Evolutionary conservation across 2,329 filamentous ascomycete genomes (phyloP).

Genomic region (Coniochaeta prunicola): DNA sequence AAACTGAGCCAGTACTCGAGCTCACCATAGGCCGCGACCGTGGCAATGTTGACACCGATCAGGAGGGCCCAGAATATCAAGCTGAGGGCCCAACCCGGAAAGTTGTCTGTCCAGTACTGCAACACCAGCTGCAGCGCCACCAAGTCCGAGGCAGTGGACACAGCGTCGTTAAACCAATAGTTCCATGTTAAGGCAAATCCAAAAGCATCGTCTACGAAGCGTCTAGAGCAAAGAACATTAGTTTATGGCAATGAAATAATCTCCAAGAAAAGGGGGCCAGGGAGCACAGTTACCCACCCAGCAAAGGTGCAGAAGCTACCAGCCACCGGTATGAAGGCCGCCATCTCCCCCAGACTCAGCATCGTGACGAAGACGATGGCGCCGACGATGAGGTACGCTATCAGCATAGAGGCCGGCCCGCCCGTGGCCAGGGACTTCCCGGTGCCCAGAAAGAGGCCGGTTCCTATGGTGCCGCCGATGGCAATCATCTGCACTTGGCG

Average conservation of each 20-base stretch:
- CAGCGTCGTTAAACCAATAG: slow-evolving; percentile 61
- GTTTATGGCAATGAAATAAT: no score
- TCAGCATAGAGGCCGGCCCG: slow-evolving; percentile 51
- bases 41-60: slow-evolving; percentile 43
- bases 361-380: slow-evolving; percentile 52
- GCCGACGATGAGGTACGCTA: slow-evolving; percentile 50
- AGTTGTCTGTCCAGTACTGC: slow-evolving; percentile 54
- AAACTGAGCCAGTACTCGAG: slow-evolving; percentile 51
- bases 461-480: slow-evolving; percentile 52
- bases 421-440: slow-evolving; percentile 52
- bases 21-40: slow-evolving; percentile 48
- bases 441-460: slow-evolving; percentile 55
- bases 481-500: slow-evolving; percentile 65
- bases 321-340: slow-evolving; percentile 46
- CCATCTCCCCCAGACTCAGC: slow-evolving; percentile 54
- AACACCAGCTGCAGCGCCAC: slow-evolving; percentile 51
- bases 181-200: slow-evolving; percentile 51
- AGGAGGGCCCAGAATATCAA: slow-evolving; percentile 53
- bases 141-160: slow-evolving; percentile 52
- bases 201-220: slow-evolving; percentile 46
- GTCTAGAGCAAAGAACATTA: no score
- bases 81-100: slow-evolving; percentile 57
- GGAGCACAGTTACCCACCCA: no score
- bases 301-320: slow-evolving; percentile 50
- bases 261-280: no score